These are phyloP conservation scores for Colletotrichum sublineola DNA, from an alignment of 2,329 filamentous ascomycete species.

Conservation along the genomic window DNA sequence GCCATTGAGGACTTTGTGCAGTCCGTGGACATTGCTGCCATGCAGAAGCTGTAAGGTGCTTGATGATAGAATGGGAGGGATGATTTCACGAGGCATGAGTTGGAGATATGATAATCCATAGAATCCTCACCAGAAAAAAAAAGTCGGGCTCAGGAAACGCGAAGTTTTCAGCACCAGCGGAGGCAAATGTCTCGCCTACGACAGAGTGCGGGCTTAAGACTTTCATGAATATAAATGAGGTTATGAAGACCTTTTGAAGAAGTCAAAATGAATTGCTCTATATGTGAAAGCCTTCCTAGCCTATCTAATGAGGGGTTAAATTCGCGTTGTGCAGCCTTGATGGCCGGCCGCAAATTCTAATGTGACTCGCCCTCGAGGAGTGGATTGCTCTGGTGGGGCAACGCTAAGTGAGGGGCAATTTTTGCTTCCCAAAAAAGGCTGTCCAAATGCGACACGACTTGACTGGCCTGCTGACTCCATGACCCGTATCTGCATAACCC, in stretches of 20 bases:
- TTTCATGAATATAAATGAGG: slow-evolving; percentile 42
- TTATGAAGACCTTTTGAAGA: slow-evolving; percentile 41
- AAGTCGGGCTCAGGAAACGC: slow-evolving; percentile 35
- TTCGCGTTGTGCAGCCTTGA: slow-evolving; percentile 10
- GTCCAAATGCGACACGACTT: slow-evolving; percentile 38
- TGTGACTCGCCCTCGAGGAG: not conserved
- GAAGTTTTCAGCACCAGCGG: slow-evolving; percentile 37
- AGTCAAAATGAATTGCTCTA: slow-evolving; percentile 11
- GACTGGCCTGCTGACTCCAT: not conserved
- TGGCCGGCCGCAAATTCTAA: not conserved
- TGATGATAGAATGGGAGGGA: slow-evolving; percentile 40
- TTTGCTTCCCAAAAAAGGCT: slow-evolving; percentile 23
- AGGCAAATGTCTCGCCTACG: slow-evolving; percentile 18
- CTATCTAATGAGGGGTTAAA: slow-evolving; percentile 7
- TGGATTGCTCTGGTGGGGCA: slow-evolving; percentile 41
- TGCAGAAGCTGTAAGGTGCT: slow-evolving; percentile 45
- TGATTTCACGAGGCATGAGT: slow-evolving; percentile 52
- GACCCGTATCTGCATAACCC: slow-evolving; percentile 2
- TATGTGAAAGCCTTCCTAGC: not conserved
- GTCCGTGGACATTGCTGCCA: slow-evolving; percentile 81
- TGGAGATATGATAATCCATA: slow-evolving; percentile 44
- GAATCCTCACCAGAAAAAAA: slow-evolving; percentile 37
- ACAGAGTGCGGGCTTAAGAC: slow-evolving; percentile 37
- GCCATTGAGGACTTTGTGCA: slow-evolving; percentile 96
- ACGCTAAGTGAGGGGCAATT: slow-evolving; percentile 39